phyloP scores from a whole-genome alignment of 1,284 basidiomycete genomes.

The Filobasidium uniguttulatum region DNA sequence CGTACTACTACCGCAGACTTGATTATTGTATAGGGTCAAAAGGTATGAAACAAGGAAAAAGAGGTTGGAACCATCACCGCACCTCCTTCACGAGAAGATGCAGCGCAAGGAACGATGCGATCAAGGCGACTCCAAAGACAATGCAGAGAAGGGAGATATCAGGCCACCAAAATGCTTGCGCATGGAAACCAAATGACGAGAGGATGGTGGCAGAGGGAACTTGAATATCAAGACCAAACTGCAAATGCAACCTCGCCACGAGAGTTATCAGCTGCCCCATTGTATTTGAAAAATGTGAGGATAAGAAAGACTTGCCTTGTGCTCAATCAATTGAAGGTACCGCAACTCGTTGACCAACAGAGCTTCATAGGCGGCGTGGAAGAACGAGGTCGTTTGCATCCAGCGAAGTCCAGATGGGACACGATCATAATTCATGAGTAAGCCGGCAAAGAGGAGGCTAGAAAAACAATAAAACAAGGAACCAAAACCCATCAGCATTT shows the following conservation, averaged over 20 bases:
- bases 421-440: constrained; percentile 85
- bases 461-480: not conserved
- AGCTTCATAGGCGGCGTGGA: constrained; percentile 97
- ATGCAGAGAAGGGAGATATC: constrained; percentile 69
- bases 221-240: constrained; percentile 83
- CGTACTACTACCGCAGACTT: too few species aligned
- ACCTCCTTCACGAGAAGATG: constrained; percentile 83
- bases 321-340: constrained; percentile 81
- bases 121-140: constrained; percentile 65
- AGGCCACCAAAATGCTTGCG: constrained; percentile 92
- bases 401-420: constrained; percentile 60
- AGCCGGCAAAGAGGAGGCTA: constrained; percentile 84
- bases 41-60: too few species aligned
- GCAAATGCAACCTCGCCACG: constrained; percentile 4
- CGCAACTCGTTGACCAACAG: constrained; percentile 89
- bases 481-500: too few species aligned
- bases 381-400: constrained; percentile 85
- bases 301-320: constrained; percentile 47
- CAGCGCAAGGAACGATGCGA: constrained; percentile 60
- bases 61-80: constrained; percentile 44
- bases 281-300: too few species aligned
- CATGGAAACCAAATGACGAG: constrained; percentile 73
- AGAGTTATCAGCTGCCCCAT: too few species aligned
- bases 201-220: constrained; percentile 86
- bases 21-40: too few species aligned